Evolutionary conservation across 768 basidiomycete genomes (phyloP), one percentile per base, ranked within the genome.

Genomic region (Amanita inopinata): DNA sequence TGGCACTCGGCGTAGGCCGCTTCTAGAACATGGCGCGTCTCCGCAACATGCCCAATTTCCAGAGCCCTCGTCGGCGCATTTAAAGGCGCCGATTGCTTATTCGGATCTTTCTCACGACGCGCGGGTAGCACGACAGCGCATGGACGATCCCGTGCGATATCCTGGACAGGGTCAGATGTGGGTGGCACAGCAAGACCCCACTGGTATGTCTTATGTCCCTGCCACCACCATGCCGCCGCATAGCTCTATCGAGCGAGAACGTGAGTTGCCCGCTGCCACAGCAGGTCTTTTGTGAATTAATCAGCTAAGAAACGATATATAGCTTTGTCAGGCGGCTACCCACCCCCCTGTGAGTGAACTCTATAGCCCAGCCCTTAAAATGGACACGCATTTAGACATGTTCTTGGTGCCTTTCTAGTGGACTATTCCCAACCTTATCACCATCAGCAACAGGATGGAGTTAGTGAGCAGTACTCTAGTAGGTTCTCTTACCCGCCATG

Each of bases 191-290:
- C 52, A 41, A 43, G 42, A 34, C 12, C 17, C 25, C 17, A 40
- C 63, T 1, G 51, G 46, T 39, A 58, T 62, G 49, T 45, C 61
- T n/a, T 77, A 74, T 50, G 63, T 60, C 30, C 43, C 43, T 28
- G 55, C 67, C n/a, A 60, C 69, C 41, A 61, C 62, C 37, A 54
- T 73, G 28, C 47, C 69, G 5, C 65, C 67, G 51, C 65, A 72
- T 56, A 77, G 73, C 57, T 69, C 76, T 43, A 76, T 73, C 50
- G 76, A 79, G 51, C 71, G 76, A 46, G 68, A 73, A 40, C 67
- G 79, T 78, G 53, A 54, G 70, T 58, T 45, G 39, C 37, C 25
- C 22, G 46, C 38, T 23, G 33, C 36, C 38, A 14, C 36, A 41
- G n/a, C n/a, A 38, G 43, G 39, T 37, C n/a, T n/a, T 45, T 24